Percentiles rank a stretch among this genome's conserved stretches.
phyloP scores from a whole-genome alignment of 768 basidiomycete species.

The Lentinus brumalis region DNA sequence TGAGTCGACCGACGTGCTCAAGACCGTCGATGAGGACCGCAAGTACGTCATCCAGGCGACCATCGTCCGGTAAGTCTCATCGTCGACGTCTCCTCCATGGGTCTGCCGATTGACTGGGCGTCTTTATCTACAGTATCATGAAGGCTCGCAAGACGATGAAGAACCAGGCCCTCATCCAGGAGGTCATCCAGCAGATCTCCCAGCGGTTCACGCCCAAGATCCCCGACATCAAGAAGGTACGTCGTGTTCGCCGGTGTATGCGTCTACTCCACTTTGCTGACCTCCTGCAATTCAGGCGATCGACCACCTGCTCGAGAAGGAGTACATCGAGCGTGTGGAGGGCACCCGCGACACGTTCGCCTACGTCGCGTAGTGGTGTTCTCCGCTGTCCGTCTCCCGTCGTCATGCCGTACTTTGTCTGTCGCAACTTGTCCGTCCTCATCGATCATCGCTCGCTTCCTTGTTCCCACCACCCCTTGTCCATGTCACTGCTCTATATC shows the following conservation, averaged over 20 bases:
- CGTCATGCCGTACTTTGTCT: neutral
- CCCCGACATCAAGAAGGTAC: constrained; percentile 93
- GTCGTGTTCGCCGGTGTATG: constrained; percentile 9
- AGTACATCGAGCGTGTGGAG: constrained; percentile 95
- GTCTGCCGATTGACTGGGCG: no score
- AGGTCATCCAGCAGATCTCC: constrained; percentile 88
- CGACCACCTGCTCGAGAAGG: constrained; percentile 91
- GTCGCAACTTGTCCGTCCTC: neutral
- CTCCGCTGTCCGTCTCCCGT: neutral
- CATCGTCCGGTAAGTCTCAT: constrained; percentile 66
- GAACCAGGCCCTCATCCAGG: constrained; percentile 87
- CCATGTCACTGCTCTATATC: constrained; percentile 21
- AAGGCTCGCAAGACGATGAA: constrained; percentile 95
- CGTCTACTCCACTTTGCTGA: neutral
- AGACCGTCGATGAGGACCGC: constrained; percentile 95
- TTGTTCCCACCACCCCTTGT: neutral
- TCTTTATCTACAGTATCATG: constrained; percentile 70
- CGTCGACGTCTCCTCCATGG: constrained; percentile 16
- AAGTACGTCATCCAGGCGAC: constrained; percentile 96
- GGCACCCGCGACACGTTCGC: constrained; percentile 88
- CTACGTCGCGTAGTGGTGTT: constrained; percentile 58
- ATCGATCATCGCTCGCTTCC: neutral
- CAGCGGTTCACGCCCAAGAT: constrained; percentile 91
- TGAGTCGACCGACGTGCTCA: constrained; percentile 86
- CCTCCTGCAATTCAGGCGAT: constrained; percentile 61